Conservation (phyloP, 495 filamentous ascomycete genomes). For the Pseudoneurospora amorphoporcata region DNA sequence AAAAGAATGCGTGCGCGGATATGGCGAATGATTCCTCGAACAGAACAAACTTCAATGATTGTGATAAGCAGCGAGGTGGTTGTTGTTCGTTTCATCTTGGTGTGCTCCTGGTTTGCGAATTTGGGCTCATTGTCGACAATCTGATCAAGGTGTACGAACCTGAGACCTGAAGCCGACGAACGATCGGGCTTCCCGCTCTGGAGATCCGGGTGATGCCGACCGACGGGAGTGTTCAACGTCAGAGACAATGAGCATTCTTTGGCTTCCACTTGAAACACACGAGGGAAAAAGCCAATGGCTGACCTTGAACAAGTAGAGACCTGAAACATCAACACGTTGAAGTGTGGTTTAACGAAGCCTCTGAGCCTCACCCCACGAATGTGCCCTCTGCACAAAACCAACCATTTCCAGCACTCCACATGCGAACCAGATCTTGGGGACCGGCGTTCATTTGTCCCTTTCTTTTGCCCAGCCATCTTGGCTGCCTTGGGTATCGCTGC, state of each 20-base stretch:
- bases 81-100: neutral
- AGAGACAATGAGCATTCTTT: neutral
- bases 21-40: slow-evolving; percentile 17
- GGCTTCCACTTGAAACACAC: neutral
- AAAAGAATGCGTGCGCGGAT: slow-evolving; percentile 30
- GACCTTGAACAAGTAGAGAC: neutral
- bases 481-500: neutral
- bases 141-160: neutral
- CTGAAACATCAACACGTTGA: neutral
- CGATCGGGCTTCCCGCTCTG: neutral
- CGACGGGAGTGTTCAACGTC: neutral
- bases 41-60: slow-evolving; percentile 20
- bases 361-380: too few species aligned
- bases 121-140: neutral
- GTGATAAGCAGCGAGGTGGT: slow-evolving; percentile 27
- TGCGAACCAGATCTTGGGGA: neutral
- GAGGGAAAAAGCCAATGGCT: neutral
- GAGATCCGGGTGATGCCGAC: neutral
- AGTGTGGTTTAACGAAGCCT: neutral
- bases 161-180: neutral
- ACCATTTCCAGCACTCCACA: neutral
- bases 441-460: neutral
- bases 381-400: neutral
- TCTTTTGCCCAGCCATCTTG: neutral
- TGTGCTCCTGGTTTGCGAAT: neutral